Evolutionary conservation across 2,329 filamentous ascomycete genomes (phyloP).

Genomic region (Fusarium caatingaense): DNA sequence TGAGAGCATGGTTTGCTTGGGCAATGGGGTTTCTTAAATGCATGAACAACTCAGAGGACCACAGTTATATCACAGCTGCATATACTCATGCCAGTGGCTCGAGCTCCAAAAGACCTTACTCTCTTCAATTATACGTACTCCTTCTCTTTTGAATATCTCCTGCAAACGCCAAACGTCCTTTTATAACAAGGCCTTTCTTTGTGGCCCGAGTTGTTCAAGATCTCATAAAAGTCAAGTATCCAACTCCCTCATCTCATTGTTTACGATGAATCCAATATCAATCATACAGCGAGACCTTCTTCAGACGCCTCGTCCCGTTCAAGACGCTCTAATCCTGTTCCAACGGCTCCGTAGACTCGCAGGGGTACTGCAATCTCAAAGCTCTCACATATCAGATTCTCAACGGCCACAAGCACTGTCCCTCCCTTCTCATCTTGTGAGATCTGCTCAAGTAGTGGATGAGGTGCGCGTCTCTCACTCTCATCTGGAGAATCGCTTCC

Average conservation of each 20-base stretch:
- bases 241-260: slow-evolving; percentile 20
- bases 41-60: slow-evolving; percentile 15
- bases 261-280: slow-evolving; percentile 22
- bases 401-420: slow-evolving; percentile 78
- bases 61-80: slow-evolving; percentile 18
- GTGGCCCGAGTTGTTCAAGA: slow-evolving; percentile 19
- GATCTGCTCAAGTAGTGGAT: slow-evolving; percentile 79
- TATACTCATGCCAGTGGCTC: slow-evolving; percentile 18
- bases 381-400: slow-evolving; percentile 84
- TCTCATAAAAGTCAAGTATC: slow-evolving; percentile 26
- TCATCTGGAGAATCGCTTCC: slow-evolving; percentile 38
- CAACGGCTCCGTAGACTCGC: slow-evolving; percentile 77
- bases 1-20: neutral
- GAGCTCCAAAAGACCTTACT: slow-evolving; percentile 19
- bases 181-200: slow-evolving; percentile 13
- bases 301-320: slow-evolving; percentile 66
- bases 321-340: slow-evolving; percentile 66
- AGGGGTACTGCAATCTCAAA: slow-evolving; percentile 91
- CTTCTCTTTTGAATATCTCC: slow-evolving; percentile 28
- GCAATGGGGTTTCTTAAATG: neutral
- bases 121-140: slow-evolving; percentile 19
- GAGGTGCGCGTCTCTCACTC: slow-evolving; percentile 41
- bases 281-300: slow-evolving; percentile 57
- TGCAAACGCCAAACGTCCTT: slow-evolving; percentile 27
- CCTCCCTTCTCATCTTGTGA: slow-evolving; percentile 82